phyloP scores from a whole-genome alignment of 805 yeast species.

The Cyberlindnera americana region DNA sequence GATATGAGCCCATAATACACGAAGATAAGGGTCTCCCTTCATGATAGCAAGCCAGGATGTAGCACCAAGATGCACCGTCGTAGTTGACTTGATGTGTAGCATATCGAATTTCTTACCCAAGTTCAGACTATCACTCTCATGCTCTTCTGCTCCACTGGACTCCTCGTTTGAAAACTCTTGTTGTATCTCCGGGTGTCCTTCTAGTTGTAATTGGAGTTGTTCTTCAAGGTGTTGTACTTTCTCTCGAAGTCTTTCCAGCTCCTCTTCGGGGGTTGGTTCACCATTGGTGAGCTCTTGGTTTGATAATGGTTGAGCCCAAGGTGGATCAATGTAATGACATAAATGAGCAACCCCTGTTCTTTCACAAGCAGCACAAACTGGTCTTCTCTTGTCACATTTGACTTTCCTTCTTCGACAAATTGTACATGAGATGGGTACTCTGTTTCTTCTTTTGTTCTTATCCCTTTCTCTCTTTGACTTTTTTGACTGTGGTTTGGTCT shows the following conservation, averaged over 20 bases:
- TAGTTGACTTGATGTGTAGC: constrained; percentile 40
- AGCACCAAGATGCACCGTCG: constrained; percentile 45
- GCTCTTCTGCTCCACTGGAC: constrained; percentile 1
- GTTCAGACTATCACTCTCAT: constrained; percentile 28
- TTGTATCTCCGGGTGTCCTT: neutral
- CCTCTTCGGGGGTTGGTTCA: constrained; percentile 46
- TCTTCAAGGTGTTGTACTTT: constrained; percentile 48
- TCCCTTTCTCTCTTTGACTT: neutral
- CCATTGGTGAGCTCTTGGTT: constrained; percentile 43
- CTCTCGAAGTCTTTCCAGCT: constrained; percentile 49
- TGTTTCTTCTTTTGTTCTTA: constrained; percentile 39
- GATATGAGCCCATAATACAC: constrained; percentile 50
- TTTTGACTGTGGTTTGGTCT: neutral
- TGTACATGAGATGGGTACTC: constrained; percentile 45
- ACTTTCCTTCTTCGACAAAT: constrained; percentile 49
- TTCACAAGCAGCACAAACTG: constrained; percentile 54
- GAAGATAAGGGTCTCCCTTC: constrained; percentile 54
- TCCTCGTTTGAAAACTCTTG: neutral
- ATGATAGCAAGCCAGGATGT: constrained; percentile 58
- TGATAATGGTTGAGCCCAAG: constrained; percentile 51
- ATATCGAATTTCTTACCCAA: constrained; percentile 42
- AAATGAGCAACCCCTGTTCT: constrained; percentile 56
- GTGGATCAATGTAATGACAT: constrained; percentile 54
- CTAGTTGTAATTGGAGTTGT: constrained; percentile 8
- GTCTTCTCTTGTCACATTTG: constrained; percentile 47